phyloP scores from a whole-genome alignment of 257 asterid genomes.

The Lycium ferocissimum region DNA sequence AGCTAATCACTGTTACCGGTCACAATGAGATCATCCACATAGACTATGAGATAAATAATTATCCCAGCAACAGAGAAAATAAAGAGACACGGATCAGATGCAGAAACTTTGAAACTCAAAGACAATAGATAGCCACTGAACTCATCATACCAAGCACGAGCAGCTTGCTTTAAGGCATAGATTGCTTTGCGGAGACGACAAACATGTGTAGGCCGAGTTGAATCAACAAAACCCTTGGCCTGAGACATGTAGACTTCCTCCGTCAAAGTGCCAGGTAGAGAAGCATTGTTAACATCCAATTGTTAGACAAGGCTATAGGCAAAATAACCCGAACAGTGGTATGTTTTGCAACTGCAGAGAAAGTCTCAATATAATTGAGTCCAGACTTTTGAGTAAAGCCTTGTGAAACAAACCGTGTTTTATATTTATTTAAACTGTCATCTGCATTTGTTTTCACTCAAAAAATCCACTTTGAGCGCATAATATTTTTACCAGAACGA shows the following conservation, averaged over 20 bases:
- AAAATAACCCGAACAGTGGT: not conserved
- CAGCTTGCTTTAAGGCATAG: not conserved
- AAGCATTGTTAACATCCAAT: too few species aligned
- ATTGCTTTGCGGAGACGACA: not conserved
- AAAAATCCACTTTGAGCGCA: constrained; percentile 6
- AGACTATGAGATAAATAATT: not conserved
- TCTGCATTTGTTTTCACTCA: not conserved
- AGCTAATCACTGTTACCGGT: not conserved
- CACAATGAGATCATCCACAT: not conserved
- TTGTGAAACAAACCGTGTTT: not conserved
- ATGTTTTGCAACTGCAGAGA: not conserved
- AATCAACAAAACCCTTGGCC: not conserved
- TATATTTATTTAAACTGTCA: not conserved
- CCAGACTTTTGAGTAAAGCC: not conserved
- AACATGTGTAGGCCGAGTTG: not conserved
- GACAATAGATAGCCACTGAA: not conserved
- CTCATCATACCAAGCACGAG: not conserved
- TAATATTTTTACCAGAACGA: not conserved
- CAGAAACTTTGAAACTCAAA: not conserved
- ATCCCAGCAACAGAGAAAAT: not conserved
- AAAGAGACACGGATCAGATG: not conserved
- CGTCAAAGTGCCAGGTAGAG: not conserved
- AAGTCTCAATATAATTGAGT: not conserved
- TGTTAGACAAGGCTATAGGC: not conserved
- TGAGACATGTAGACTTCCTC: not conserved